These are phyloP conservation scores for Saccharomyces hybrid DNA, from an alignment of 1,139 yeast genomes.

Conservation along the genomic window DNA sequence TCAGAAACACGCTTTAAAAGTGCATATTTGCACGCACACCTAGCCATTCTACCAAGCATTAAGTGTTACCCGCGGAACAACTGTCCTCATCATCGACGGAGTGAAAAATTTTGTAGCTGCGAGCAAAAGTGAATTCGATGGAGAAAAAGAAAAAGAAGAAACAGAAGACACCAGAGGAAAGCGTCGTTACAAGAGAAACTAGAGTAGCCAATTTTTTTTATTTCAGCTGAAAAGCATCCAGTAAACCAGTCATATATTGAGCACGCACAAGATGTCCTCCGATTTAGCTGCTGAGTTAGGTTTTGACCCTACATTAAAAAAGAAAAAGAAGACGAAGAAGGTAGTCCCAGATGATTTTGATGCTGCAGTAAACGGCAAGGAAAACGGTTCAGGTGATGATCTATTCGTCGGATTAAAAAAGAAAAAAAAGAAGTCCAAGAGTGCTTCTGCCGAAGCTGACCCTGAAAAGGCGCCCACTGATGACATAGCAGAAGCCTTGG, in stretches of 20 bases:
- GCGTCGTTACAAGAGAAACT: conserved; percentile 12
- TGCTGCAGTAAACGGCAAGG: conserved; percentile 17
- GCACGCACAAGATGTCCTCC: conserved; percentile 22
- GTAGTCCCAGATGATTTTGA: conserved; percentile 34
- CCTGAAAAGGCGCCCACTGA: conserved; percentile 39
- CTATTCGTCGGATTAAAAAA: conserved; percentile 43
- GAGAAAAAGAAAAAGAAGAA: conserved; percentile 24
- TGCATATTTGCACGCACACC: not conserved
- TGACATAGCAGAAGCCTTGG: conserved; percentile 56
- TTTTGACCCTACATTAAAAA: conserved; percentile 71
- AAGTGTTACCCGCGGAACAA: conserved; percentile 47
- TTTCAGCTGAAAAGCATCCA: not conserved
- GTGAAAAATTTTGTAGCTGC: conserved; percentile 53
- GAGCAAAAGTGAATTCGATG: conserved; percentile 19
- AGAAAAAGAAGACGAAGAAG: conserved; percentile 67
- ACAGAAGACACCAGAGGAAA: too few species aligned
- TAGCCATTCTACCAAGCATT: too few species aligned
- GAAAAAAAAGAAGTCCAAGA: conserved; percentile 42
- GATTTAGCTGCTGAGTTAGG: conserved; percentile 49
- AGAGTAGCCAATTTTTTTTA: not conserved
- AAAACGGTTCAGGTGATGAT: conserved; percentile 34
- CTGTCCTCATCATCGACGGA: conserved; percentile 64
- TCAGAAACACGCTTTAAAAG: not conserved
- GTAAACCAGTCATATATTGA: not conserved
- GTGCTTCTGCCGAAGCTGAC: conserved; percentile 31